phyloP scores from a whole-genome alignment of 441 rosid species.

The Brassica hybrid region DNA sequence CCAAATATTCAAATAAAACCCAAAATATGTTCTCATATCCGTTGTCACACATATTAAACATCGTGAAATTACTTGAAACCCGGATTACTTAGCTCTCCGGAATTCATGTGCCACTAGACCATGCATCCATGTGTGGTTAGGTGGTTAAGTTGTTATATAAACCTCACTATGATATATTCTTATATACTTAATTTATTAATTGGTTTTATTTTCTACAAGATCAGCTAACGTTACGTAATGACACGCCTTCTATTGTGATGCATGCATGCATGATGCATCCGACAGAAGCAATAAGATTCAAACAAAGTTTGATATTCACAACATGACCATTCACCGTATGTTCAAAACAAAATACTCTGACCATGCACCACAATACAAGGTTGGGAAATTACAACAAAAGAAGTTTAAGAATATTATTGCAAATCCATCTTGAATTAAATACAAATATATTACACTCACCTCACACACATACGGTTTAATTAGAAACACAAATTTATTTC shows the following conservation, averaged over 20 bases:
- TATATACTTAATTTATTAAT: no score
- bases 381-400: neutral
- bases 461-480: neutral
- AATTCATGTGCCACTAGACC: no score
- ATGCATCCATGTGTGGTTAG: no score
- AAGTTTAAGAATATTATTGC: neutral
- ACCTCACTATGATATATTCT: no score
- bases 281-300: conserved; percentile 5
- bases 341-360: neutral
- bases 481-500: neutral
- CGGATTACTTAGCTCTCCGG: no score
- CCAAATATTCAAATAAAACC: no score
- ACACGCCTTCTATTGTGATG: neutral
- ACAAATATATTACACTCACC: neutral
- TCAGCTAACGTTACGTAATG: neutral
- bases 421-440: neutral
- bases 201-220: conserved; percentile 14
- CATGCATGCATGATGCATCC: conserved; percentile 27
- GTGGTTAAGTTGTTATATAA: no score
- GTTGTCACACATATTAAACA: no score
- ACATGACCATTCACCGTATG: no score
- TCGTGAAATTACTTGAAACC: no score
- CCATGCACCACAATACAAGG: neutral
- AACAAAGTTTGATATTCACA: neutral
- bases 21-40: no score